Conservation (phyloP, 805 yeast genomes). For the Komagataella phaffii region DNA sequence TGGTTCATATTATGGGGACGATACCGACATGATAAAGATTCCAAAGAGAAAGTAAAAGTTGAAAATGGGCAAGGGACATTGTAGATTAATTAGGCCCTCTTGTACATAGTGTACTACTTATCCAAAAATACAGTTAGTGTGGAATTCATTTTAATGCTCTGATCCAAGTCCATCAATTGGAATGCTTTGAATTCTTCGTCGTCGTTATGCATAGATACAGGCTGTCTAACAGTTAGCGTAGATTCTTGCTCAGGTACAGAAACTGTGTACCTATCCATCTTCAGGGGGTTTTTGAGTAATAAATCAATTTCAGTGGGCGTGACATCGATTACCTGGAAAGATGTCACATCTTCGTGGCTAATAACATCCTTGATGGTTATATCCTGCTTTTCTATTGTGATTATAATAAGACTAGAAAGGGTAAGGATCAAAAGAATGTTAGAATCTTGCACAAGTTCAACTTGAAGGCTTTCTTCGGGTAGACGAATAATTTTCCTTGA, state of each 20-base stretch:
- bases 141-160: background rate
- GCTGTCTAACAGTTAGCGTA: background rate
- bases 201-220: background rate
- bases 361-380: background rate
- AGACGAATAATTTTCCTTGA: background rate
- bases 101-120: background rate
- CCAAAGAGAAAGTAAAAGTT: background rate
- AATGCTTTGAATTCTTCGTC: background rate
- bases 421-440: background rate
- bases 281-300: background rate
- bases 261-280: background rate
- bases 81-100: background rate
- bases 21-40: conserved; percentile 7
- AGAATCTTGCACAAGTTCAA: background rate
- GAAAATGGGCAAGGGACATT: background rate
- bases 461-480: background rate
- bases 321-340: background rate
- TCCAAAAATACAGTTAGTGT: background rate
- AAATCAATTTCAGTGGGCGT: background rate
- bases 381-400: background rate
- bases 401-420: background rate
- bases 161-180: background rate
- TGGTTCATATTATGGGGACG: conserved; percentile 18
- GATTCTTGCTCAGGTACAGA: background rate
- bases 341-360: background rate